Evolutionary conservation across 306 rosid species (phyloP).

Genomic region (Acacia confusa): DNA sequence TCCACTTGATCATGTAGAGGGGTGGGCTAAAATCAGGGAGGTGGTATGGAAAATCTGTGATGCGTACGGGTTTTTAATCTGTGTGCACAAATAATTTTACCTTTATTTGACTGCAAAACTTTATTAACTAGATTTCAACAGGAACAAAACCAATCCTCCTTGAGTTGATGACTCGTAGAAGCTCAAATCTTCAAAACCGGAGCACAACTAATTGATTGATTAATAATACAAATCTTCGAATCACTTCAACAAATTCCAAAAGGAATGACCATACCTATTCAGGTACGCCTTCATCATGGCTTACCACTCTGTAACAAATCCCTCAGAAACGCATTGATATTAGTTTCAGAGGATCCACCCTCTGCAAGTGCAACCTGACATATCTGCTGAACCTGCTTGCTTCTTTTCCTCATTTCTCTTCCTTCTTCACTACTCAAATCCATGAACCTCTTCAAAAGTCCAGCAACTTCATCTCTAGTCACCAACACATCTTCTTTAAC

Average conservation of each 20-base stretch:
- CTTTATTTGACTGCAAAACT: neutral
- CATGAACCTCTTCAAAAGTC: slow-evolving; percentile 45
- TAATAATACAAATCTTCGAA: neutral
- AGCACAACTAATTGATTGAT: neutral
- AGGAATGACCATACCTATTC: neutral
- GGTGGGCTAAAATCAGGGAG: too few relatives aligned
- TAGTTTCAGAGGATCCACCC: slow-evolving; percentile 44
- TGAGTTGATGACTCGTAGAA: neutral
- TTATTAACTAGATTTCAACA: neutral
- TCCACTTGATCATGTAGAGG: too few relatives aligned
- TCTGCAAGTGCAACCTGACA: slow-evolving; percentile 34
- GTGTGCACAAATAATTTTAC: neutral
- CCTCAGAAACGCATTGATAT: slow-evolving; percentile 36
- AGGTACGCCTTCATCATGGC: neutral
- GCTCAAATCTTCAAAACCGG: neutral
- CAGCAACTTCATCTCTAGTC: slow-evolving; percentile 35
- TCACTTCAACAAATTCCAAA: neutral
- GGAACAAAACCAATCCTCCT: neutral
- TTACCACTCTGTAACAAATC: slow-evolving; percentile 1
- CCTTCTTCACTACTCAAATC: slow-evolving; percentile 34
- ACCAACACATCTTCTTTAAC: slow-evolving; percentile 35
- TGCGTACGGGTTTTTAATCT: neutral
- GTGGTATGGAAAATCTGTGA: too few relatives aligned
- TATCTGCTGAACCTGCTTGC: slow-evolving; percentile 32
- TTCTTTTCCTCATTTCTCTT: slow-evolving; percentile 44